Conservation (phyloP, 2,329 filamentous ascomycete genomes). For the Chaetomium sp. region DNA sequence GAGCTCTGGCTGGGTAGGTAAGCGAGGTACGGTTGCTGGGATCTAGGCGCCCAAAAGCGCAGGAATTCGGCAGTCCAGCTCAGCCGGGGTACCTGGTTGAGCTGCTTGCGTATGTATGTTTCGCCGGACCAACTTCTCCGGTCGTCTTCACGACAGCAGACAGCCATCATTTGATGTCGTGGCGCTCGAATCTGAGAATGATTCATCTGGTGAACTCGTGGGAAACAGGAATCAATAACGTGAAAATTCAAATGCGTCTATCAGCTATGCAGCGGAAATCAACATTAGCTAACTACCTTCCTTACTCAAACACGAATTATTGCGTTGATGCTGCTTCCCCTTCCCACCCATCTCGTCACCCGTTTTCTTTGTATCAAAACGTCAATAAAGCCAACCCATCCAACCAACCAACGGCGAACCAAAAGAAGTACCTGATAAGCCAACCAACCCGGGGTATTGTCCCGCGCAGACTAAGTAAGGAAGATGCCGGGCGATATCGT, state of each 20-base stretch:
- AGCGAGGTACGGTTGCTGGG: not conserved
- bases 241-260: not conserved
- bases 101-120: not conserved
- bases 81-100: not conserved
- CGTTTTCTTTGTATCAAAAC: not conserved
- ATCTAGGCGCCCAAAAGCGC: slow-evolving; percentile 8
- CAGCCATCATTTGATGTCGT: not conserved
- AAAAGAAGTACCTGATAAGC: not conserved
- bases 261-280: not conserved
- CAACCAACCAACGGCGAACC: not conserved
- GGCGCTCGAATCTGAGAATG: not conserved
- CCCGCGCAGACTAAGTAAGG: not conserved
- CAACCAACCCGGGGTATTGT: slow-evolving; percentile 13
- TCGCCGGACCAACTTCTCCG: not conserved
- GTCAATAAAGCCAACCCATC: not conserved
- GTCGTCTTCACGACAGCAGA: not conserved
- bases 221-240: not conserved
- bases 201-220: not conserved
- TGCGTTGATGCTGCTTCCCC: not conserved
- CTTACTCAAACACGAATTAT: not conserved
- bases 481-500: not conserved
- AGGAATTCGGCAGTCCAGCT: not conserved
- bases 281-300: slow-evolving; percentile 2
- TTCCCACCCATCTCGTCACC: not conserved
- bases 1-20: not conserved